Evolutionary conservation across 768 basidiomycete genomes (phyloP).

Genomic region (Mycena floridula): DNA sequence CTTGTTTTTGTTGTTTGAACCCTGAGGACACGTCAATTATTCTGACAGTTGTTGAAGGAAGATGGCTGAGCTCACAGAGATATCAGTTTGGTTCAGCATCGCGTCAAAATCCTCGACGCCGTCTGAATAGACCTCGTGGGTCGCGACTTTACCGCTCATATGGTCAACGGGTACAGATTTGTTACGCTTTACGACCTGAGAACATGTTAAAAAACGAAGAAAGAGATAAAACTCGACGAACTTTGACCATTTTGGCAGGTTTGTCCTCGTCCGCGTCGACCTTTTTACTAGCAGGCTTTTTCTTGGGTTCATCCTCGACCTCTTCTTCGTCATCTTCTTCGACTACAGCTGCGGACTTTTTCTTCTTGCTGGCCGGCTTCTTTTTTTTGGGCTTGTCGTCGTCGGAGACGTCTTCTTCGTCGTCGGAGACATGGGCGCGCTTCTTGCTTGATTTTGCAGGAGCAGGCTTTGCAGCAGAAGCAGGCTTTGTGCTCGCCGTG

Average conservation of each 20-base stretch:
- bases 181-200: conserved; percentile 46
- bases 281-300: conserved; percentile 18
- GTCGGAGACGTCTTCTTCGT: too few relatives aligned
- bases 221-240: neutral
- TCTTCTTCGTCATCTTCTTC: conserved; percentile 10
- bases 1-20: conserved; percentile 56
- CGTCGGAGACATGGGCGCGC: conserved; percentile 18
- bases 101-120: conserved; percentile 45
- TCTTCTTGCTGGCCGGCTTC: conserved; percentile 8
- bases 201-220: conserved; percentile 13
- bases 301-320: conserved; percentile 18
- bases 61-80: too few relatives aligned
- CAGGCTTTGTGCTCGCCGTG: too few relatives aligned
- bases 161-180: conserved; percentile 54
- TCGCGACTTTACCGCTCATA: conserved; percentile 31
- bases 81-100: conserved; percentile 57
- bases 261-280: conserved; percentile 21
- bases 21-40: too few relatives aligned
- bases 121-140: conserved; percentile 45
- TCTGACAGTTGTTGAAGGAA: too few relatives aligned
- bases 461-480: too few relatives aligned
- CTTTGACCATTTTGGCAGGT: conserved; percentile 40
- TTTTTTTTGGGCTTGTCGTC: conserved; percentile 3
- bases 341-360: conserved; percentile 15
- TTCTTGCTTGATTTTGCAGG: conserved; percentile 23